Percentiles rank a stretch among this genome's conserved stretches.
These are phyloP conservation scores for Ganoderma sinense DNA, from an alignment of 1,284 basidiomycete species.

Conservation along the genomic window DNA sequence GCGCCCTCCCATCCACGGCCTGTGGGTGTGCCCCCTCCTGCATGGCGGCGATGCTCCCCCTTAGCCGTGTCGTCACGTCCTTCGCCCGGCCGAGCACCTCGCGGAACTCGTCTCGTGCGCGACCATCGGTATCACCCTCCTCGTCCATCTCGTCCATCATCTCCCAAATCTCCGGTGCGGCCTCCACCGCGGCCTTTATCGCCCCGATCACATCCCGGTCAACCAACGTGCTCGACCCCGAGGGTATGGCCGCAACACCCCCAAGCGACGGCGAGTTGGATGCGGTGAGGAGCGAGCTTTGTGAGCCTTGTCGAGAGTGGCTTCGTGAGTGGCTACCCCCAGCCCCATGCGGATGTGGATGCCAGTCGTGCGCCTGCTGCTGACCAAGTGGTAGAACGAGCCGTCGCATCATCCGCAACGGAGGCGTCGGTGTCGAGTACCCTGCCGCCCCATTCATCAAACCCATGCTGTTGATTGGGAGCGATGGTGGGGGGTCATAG, in stretches of 20 bases:
- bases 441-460: constrained; percentile 26
- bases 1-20: constrained; percentile 57
- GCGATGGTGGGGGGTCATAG: constrained; percentile 45
- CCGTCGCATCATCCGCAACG: constrained; percentile 52
- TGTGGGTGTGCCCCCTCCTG: constrained; percentile 48
- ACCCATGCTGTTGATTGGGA: constrained; percentile 12
- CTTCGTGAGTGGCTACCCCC: constrained; percentile 55
- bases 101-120: constrained; percentile 45
- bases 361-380: constrained; percentile 11
- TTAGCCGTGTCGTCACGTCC: constrained; percentile 62
- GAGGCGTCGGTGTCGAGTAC: constrained; percentile 45
- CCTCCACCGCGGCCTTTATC: constrained; percentile 70
- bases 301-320: constrained; percentile 68
- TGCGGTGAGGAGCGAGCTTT: constrained; percentile 57
- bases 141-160: constrained; percentile 69
- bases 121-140: constrained; percentile 39
- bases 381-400: constrained; percentile 27
- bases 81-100: constrained; percentile 64
- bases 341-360: constrained; percentile 16
- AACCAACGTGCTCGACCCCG: constrained; percentile 59
- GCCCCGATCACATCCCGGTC: constrained; percentile 76
- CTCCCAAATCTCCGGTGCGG: constrained; percentile 78
- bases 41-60: constrained; percentile 58
- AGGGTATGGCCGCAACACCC: constrained; percentile 21
- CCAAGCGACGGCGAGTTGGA: constrained; percentile 40